These are phyloP conservation scores for Fusarium illudens DNA, from an alignment of 2,329 filamentous ascomycete genomes.

Conservation along the genomic window DNA sequence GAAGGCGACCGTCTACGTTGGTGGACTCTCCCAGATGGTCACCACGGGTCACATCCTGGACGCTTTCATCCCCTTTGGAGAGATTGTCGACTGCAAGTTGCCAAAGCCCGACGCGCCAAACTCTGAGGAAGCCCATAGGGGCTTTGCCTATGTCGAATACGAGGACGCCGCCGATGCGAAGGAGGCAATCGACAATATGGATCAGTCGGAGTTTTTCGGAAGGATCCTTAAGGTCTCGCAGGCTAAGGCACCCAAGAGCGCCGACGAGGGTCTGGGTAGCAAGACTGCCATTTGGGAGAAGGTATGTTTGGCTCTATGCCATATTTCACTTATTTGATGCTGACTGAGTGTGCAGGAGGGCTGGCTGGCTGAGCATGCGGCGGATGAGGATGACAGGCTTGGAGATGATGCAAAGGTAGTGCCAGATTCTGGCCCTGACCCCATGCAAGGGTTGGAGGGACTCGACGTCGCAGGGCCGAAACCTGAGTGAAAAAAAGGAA, in stretches of 20 bases:
- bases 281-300: slow-evolving; percentile 98
- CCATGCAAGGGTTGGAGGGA: slow-evolving; percentile 95
- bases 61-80: slow-evolving; percentile 96
- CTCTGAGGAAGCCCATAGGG: slow-evolving; percentile 80
- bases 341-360: slow-evolving; percentile 71
- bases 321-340: background rate
- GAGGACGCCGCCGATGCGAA: slow-evolving; percentile 85
- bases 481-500: slow-evolving; percentile 60
- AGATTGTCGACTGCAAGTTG: slow-evolving; percentile 89
- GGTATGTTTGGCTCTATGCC: slow-evolving; percentile 61
- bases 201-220: slow-evolving; percentile 94
- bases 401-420: slow-evolving; percentile 32
- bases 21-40: slow-evolving; percentile 83
- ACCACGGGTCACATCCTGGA: slow-evolving; percentile 80
- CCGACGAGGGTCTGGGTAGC: slow-evolving; percentile 86
- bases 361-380: slow-evolving; percentile 89
- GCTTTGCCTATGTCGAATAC: slow-evolving; percentile 97
- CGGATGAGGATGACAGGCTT: slow-evolving; percentile 73
- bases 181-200: slow-evolving; percentile 99
- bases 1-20: slow-evolving; percentile 92
- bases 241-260: slow-evolving; percentile 91
- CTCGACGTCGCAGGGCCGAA: slow-evolving; percentile 94
- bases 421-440: slow-evolving; percentile 72
- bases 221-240: slow-evolving; percentile 89
- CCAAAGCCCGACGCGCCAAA: slow-evolving; percentile 88